Evolutionary conservation across 73 alveolate species (phyloP).

Genomic region (Paramecium biaurelia): DNA sequence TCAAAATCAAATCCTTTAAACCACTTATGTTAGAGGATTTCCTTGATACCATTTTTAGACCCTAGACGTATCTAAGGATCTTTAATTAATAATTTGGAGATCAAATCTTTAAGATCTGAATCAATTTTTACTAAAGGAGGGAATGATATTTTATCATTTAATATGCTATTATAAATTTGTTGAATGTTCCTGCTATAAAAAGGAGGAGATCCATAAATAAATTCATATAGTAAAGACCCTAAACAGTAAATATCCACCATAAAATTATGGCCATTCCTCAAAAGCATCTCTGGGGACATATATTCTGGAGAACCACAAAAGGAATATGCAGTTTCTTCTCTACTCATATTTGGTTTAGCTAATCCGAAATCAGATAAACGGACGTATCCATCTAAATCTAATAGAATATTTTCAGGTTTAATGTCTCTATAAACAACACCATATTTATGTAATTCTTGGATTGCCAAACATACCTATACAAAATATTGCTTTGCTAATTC

Average conservation of each 20-base stretch:
- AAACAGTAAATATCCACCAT: constrained; percentile 83
- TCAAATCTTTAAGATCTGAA: constrained; percentile 59
- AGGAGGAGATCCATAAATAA: constrained; percentile 89
- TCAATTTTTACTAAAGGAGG: constrained; percentile 46
- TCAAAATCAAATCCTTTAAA: constrained; percentile 82
- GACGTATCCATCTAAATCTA: constrained; percentile 87
- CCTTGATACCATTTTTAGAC: constrained; percentile 65
- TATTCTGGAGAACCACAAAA: constrained; percentile 95
- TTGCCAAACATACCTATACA: constrained; percentile 79
- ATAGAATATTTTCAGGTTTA: constrained; percentile 90
- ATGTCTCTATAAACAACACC: constrained; percentile 89
- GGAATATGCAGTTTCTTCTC: constrained; percentile 63
- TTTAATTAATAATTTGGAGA: constrained; percentile 74
- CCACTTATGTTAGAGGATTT: constrained; percentile 86
- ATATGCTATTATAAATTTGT: constrained; percentile 70
- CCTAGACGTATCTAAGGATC: constrained; percentile 78
- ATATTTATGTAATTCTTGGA: constrained; percentile 82
- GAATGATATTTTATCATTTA: constrained; percentile 51
- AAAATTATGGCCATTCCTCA: constrained; percentile 73
- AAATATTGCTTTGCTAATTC: constrained; percentile 79
- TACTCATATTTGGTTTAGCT: constrained; percentile 72
- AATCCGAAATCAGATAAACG: constrained; percentile 86
- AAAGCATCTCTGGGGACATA: constrained; percentile 91
- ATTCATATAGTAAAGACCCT: constrained; percentile 88
- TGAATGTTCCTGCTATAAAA: constrained; percentile 70